Percentiles rank a stretch among this genome's conserved stretches.
Conservation (phyloP, 2,329 filamentous ascomycete species). For the Venturia oleaginea region DNA sequence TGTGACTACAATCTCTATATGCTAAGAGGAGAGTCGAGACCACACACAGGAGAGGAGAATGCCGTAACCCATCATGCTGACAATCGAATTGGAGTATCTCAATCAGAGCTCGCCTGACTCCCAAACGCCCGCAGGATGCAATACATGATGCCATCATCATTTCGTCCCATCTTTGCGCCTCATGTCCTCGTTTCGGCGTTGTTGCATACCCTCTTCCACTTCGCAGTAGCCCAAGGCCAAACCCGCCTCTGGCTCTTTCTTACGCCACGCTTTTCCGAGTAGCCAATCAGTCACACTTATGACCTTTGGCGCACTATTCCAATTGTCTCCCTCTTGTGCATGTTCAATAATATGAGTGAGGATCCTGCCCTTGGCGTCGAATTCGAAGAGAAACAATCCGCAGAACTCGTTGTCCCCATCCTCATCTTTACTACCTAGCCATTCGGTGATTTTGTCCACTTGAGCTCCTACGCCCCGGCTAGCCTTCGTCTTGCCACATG, state of each 20-base stretch:
- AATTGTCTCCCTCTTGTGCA: constrained; percentile 72
- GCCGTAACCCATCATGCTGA: background rate
- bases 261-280: constrained; percentile 62
- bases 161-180: background rate
- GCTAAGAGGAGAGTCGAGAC: background rate
- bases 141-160: background rate
- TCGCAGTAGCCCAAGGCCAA: constrained; percentile 29
- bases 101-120: background rate
- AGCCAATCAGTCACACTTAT: constrained; percentile 94
- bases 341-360: constrained; percentile 89
- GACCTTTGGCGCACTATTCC: constrained; percentile 76
- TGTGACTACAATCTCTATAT: background rate
- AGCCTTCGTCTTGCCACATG: constrained; percentile 45
- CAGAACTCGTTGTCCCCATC: constrained; percentile 69
- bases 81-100: background rate
- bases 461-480: constrained; percentile 38
- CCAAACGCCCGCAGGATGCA: background rate
- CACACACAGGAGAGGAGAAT: background rate
- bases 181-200: background rate
- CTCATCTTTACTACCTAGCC: constrained; percentile 44
- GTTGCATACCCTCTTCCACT: constrained; percentile 1
- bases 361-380: constrained; percentile 78
- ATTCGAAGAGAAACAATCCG: constrained; percentile 91
- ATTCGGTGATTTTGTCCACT: constrained; percentile 46
- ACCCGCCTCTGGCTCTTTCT: constrained; percentile 33